Conservation (phyloP, 148 eudicot species). For the Dianthus caryophyllus region DNA sequence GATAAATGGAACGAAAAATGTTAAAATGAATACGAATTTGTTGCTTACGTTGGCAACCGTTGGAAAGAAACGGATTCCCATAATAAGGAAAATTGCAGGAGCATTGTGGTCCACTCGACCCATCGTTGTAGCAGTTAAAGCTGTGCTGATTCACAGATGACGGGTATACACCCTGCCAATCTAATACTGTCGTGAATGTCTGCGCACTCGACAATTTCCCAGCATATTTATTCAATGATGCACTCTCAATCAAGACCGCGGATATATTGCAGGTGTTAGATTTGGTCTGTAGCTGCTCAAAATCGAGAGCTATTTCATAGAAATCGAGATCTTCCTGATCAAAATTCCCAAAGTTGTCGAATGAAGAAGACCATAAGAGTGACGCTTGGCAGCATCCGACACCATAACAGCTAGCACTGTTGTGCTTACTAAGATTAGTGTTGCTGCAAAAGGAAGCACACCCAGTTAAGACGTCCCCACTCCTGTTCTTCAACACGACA, state of each 20-base stretch:
- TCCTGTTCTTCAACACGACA: slow-evolving; percentile 14
- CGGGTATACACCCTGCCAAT: slow-evolving; percentile 2
- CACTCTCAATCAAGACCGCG: slow-evolving; percentile 9
- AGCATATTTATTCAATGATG: background rate
- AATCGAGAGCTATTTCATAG: slow-evolving; percentile 11
- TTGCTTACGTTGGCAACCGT: slow-evolving; percentile 23
- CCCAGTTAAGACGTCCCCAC: background rate
- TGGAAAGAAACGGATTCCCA: slow-evolving; percentile 19
- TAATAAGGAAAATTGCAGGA: background rate
- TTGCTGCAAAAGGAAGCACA: slow-evolving; percentile 22
- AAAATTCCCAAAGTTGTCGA: background rate
- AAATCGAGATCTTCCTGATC: background rate
- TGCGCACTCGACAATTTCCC: slow-evolving; percentile 6
- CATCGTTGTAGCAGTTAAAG: background rate
- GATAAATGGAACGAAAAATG: too few species aligned
- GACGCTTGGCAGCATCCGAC: slow-evolving; percentile 25
- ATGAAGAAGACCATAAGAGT: slow-evolving; percentile 2
- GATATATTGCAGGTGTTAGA: slow-evolving; percentile 13
- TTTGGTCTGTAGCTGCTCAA: background rate
- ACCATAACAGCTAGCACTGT: slow-evolving; percentile 17
- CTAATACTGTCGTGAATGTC: background rate
- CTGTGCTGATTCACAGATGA: background rate
- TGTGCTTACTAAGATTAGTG: background rate
- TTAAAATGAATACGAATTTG: background rate
- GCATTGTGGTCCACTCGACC: background rate